phyloP scores from a whole-genome alignment of 306 rosid genomes.

The Prunus kanzakura region DNA sequence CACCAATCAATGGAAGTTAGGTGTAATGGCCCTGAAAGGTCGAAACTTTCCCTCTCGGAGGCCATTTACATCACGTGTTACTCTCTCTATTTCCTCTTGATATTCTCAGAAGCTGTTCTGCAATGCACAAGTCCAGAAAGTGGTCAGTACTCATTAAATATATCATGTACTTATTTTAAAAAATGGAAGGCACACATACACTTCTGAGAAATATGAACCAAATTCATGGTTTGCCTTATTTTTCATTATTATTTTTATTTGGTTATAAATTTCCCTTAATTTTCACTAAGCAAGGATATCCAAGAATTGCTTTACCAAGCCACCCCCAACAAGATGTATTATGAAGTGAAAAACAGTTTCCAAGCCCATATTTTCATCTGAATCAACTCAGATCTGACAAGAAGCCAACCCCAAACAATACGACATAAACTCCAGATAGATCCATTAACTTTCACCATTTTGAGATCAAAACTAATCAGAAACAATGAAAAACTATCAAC shows the following conservation, averaged over 20 bases:
- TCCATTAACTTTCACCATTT: not conserved
- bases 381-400: not conserved
- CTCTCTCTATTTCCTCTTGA: conserved; percentile 15
- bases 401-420: not conserved
- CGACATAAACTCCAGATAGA: not conserved
- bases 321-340: too few relatives aligned
- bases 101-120: conserved; percentile 28
- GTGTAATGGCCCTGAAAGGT: conserved; percentile 77
- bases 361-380: not conserved
- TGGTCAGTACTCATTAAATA: not conserved
- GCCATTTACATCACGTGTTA: conserved; percentile 41
- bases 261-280: too few relatives aligned
- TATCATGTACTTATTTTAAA: not conserved
- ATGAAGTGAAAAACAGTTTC: too few relatives aligned
- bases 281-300: too few relatives aligned
- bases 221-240: not conserved
- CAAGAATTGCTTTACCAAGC: too few relatives aligned
- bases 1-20: conserved; percentile 73
- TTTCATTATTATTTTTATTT: too few relatives aligned
- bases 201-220: not conserved
- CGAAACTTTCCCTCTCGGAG: conserved; percentile 64
- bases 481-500: not conserved
- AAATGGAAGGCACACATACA: not conserved
- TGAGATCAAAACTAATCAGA: not conserved
- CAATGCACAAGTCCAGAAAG: conserved; percentile 4